A percentile compares a stretch with the other conserved stretches of the same genome.
Evolutionary conservation across 352 stramenopile species (phyloP).

Genomic region (Phytophthora citrophthora): DNA sequence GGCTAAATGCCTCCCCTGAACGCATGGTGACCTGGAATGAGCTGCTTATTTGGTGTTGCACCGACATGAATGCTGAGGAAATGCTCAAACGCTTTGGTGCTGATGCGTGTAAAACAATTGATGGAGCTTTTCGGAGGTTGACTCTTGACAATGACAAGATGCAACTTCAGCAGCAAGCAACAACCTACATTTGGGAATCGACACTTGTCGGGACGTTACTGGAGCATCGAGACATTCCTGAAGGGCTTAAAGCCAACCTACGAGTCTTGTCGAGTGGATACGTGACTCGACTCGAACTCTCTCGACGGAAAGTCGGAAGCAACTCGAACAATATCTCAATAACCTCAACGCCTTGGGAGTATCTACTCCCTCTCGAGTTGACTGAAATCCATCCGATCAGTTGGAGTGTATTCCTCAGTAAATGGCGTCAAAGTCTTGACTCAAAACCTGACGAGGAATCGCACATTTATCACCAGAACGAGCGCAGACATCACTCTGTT

Average conservation of each 20-base stretch:
- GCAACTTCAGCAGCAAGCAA: constrained; percentile 3
- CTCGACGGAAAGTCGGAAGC: background rate
- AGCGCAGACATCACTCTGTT: constrained; percentile 24
- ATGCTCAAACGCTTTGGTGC: constrained; percentile 31
- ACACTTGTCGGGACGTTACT: constrained; percentile 38
- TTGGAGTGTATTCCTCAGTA: constrained; percentile 61
- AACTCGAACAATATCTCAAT: background rate
- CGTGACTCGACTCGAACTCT: constrained; percentile 5
- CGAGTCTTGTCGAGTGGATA: constrained; percentile 8
- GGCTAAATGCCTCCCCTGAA: constrained; percentile 12
- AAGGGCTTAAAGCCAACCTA: constrained; percentile 45
- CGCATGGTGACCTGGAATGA: constrained; percentile 42
- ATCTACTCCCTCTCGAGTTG: constrained; percentile 40
- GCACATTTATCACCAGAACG: constrained; percentile 11
- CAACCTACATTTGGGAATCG: constrained; percentile 49
- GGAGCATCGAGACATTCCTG: constrained; percentile 24
- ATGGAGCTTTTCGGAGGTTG: constrained; percentile 27
- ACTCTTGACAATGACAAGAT: constrained; percentile 5
- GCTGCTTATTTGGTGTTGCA: constrained; percentile 43
- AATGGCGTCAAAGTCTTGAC: constrained; percentile 49
- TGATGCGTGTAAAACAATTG: constrained; percentile 15
- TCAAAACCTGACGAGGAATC: constrained; percentile 9
- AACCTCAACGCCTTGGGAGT: constrained; percentile 23
- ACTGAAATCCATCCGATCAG: constrained; percentile 50
- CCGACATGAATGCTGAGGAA: constrained; percentile 37